Evolutionary conservation across 257 asterid species (phyloP).

Genomic region (Misopates orontium): DNA sequence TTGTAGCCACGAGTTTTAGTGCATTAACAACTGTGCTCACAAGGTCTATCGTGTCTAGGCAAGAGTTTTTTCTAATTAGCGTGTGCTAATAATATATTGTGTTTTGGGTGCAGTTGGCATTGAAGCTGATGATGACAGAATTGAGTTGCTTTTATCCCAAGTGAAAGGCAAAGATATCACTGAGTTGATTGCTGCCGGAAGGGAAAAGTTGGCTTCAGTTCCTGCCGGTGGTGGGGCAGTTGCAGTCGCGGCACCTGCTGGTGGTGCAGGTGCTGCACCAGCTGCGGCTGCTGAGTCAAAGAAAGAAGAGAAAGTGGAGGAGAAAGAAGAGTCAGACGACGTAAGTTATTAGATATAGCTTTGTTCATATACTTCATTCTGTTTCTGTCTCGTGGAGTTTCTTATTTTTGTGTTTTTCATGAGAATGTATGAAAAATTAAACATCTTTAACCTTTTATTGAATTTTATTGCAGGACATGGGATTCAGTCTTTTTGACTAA

Average conservation of each 20-base stretch:
- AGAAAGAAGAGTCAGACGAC: conserved; percentile 44
- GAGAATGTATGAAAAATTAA: background rate
- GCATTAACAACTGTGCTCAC: too few species aligned
- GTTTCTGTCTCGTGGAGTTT: background rate
- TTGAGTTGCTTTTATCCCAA: conserved; percentile 38
- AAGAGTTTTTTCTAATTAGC: too few species aligned
- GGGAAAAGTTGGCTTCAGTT: conserved; percentile 56
- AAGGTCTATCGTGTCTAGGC: too few species aligned
- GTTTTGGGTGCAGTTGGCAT: conserved; percentile 37
- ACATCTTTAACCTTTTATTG: background rate
- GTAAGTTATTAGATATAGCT: conserved; percentile 8
- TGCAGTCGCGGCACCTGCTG: conserved; percentile 42
- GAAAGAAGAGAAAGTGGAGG: conserved; percentile 52
- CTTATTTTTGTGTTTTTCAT: background rate
- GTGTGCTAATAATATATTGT: background rate
- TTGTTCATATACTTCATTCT: background rate
- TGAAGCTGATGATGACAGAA: conserved; percentile 46
- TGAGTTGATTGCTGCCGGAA: conserved; percentile 53
- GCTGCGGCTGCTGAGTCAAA: conserved; percentile 47
- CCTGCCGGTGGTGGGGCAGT: conserved; percentile 52
- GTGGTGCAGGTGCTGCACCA: conserved; percentile 36
- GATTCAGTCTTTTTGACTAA: conserved; percentile 6
- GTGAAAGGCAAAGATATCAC: conserved; percentile 45
- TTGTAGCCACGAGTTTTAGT: too few species aligned
- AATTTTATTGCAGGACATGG: conserved; percentile 5